phyloP scores from a whole-genome alignment of 495 filamentous ascomycete genomes.

The Neurospora sp. region DNA sequence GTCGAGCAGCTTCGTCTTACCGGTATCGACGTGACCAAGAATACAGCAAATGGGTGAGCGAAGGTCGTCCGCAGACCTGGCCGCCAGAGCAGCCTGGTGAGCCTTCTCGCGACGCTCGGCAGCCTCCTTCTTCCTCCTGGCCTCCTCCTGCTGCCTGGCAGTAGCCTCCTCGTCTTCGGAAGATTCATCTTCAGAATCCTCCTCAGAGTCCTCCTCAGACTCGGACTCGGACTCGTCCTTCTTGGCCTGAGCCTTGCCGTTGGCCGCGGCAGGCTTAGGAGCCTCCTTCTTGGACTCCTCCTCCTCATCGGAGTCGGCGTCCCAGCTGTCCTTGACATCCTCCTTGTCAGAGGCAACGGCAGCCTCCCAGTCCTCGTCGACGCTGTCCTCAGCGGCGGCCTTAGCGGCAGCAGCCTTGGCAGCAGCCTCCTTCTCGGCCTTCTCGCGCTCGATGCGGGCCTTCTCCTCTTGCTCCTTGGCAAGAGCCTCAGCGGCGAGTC shows the following conservation, averaged over 20 bases:
- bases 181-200: slow-evolving; percentile 41
- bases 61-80: slow-evolving; percentile 86
- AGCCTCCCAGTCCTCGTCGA: slow-evolving; percentile 81
- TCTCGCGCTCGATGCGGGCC: slow-evolving; percentile 35
- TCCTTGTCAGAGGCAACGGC: slow-evolving; percentile 63
- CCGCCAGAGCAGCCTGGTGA: slow-evolving; percentile 84
- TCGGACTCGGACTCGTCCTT: slow-evolving; percentile 17
- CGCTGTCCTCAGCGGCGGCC: slow-evolving; percentile 45
- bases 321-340: slow-evolving; percentile 90
- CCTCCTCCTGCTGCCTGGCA: slow-evolving; percentile 55
- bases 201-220: slow-evolving; percentile 18
- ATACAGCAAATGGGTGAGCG: slow-evolving; percentile 99
- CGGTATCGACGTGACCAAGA: slow-evolving; percentile 98
- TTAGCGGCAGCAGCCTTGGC: slow-evolving; percentile 45
- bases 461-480: slow-evolving; percentile 51
- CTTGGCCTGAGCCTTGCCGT: slow-evolving; percentile 10
- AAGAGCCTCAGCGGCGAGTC: slow-evolving; percentile 54
- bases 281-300: slow-evolving; percentile 28
- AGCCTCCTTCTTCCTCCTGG: slow-evolving; percentile 74
- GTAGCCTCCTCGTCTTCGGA: slow-evolving; percentile 62
- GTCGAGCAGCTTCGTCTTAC: slow-evolving; percentile 97
- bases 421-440: slow-evolving; percentile 44
- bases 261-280: slow-evolving; percentile 25
- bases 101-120: slow-evolving; percentile 81
- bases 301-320: slow-evolving; percentile 76